Percentiles rank a stretch among this genome's conserved stretches.
phyloP scores from a whole-genome alignment of 495 filamentous ascomycete genomes.

The Penicillium goetzii region DNA sequence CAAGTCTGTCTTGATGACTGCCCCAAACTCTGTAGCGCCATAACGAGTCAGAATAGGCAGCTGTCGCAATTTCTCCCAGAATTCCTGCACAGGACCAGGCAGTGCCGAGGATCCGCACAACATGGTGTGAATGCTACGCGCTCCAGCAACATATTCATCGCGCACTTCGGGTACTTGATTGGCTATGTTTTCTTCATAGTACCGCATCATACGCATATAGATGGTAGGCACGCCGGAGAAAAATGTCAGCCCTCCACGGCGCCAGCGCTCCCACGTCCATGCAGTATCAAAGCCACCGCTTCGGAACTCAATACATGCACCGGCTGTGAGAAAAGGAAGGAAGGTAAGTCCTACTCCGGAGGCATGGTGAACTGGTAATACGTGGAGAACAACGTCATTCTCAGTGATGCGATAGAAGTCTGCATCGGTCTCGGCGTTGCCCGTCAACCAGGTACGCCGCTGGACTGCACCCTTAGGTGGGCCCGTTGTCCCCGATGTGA shows the following conservation, averaged over 20 bases:
- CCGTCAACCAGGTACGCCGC: conserved; percentile 35
- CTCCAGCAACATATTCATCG: conserved; percentile 42
- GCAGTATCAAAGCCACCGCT: conserved; percentile 48
- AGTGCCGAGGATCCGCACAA: conserved; percentile 53
- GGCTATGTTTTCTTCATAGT: conserved; percentile 43
- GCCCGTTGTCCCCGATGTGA: conserved; percentile 52
- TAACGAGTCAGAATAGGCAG: conserved; percentile 50
- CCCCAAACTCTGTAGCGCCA: conserved; percentile 53
- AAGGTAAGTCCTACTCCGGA: conserved; percentile 52
- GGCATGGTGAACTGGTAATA: conserved; percentile 54
- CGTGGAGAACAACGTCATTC: conserved; percentile 38
- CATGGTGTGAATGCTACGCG: conserved; percentile 43
- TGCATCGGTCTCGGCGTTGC: conserved; percentile 33
- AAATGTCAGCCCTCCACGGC: conserved; percentile 44
- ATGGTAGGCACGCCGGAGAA: conserved; percentile 57
- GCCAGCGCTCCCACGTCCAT: conserved; percentile 57
- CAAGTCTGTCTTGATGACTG: conserved; percentile 48
- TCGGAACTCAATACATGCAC: conserved; percentile 51
- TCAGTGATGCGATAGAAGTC: conserved; percentile 35
- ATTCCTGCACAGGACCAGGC: conserved; percentile 49
- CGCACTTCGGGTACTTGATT: conserved; percentile 25
- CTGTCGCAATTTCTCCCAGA: conserved; percentile 47
- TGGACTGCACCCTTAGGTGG: conserved; percentile 51
- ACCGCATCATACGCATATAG: conserved; percentile 53
- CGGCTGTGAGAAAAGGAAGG: conserved; percentile 48